phyloP scores from a whole-genome alignment of 2,329 filamentous ascomycete species.

The Alternaria sp. region DNA sequence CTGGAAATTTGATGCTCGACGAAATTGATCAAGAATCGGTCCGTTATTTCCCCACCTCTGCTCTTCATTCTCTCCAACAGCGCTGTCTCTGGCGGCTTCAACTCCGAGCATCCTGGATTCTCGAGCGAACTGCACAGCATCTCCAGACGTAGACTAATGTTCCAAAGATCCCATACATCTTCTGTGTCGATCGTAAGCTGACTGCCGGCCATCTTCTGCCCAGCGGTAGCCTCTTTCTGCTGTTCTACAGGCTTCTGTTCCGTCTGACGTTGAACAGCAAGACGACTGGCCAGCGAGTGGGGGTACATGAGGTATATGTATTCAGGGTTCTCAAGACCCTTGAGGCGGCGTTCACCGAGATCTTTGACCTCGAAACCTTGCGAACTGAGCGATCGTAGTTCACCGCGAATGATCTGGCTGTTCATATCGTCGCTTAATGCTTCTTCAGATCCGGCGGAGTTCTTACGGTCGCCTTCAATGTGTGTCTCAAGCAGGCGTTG shows the following conservation, averaged over 20 bases:
- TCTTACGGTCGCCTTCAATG: constrained; percentile 79
- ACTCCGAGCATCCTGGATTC: constrained; percentile 65
- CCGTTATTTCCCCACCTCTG: constrained; percentile 83
- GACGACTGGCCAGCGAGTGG: constrained; percentile 82
- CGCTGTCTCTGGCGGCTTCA: constrained; percentile 83
- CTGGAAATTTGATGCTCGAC: constrained; percentile 94
- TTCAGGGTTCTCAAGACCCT: constrained; percentile 96
- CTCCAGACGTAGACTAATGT: constrained; percentile 85
- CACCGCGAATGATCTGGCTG: constrained; percentile 81
- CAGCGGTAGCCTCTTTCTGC: constrained; percentile 59
- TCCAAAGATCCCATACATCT: constrained; percentile 88
- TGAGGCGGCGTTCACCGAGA: constrained; percentile 91
- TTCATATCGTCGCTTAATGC: constrained; percentile 77
- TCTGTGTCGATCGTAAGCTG: constrained; percentile 82
- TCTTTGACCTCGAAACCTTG: constrained; percentile 98
- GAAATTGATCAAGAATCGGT: constrained; percentile 86
- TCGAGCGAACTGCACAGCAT: constrained; percentile 93
- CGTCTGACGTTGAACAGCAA: constrained; percentile 70
- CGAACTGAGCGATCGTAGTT: constrained; percentile 83
- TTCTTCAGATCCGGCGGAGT: constrained; percentile 75
- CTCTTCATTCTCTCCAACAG: constrained; percentile 77
- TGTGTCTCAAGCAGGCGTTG: constrained; percentile 89
- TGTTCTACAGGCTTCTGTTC: constrained; percentile 52
- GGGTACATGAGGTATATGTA: constrained; percentile 96
- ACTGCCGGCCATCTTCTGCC: constrained; percentile 68